Evolutionary conservation across 202 grass and related monocot genomes (phyloP), one percentile per base, ranked within the genome.

Genomic region (Panicum hallii): DNA sequence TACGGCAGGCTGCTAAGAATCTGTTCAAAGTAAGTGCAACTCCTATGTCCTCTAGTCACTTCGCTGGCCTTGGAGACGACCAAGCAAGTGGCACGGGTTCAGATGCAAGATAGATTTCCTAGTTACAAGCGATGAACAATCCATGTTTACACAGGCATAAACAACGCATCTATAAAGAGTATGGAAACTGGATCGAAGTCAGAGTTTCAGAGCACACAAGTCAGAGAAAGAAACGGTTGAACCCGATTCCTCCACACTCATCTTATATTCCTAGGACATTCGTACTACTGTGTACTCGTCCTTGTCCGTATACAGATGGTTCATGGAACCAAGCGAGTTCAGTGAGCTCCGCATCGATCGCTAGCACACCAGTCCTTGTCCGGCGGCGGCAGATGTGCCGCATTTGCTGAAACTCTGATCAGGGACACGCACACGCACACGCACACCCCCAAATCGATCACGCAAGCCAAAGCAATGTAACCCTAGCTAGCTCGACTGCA

Each of bases 1-100:
- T 4, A 10, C 64, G 41, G 64, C 36, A 10, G 64, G 64, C 17
- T 16, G 20, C 36, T 38, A 38, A 9, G 8, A 74, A 13, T 78
- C 17, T 70, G 28, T 61, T 55, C 83, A 49, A 85, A 85, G 50
- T 78, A 85, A 78, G 50, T 78, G 52, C 74, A 54, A 61, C 52
- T 20, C 52, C 16, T 54, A 41, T 53, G 74, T 70, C 55, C 83
- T 75, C 46, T 10, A 11, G 14, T 14, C 3, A 10, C 11, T 10
- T 40, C 7, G 40, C 3, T 6, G 30, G 42, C 32, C 82, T 84
- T 76, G 71, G 13, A 56, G 61, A 14, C 36, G 17, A 75, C 4
- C 36, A 38, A 53, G 70, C 55, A 75, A 30, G 41, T 14, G 44
- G 41, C 74, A 11, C 8, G 8, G 23, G 23, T 62, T 62, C 58